Percentiles rank a stretch among this genome's conserved stretches.
These are phyloP conservation scores for Hericium coralloides DNA, from an alignment of 768 basidiomycete species.

Conservation along the genomic window DNA sequence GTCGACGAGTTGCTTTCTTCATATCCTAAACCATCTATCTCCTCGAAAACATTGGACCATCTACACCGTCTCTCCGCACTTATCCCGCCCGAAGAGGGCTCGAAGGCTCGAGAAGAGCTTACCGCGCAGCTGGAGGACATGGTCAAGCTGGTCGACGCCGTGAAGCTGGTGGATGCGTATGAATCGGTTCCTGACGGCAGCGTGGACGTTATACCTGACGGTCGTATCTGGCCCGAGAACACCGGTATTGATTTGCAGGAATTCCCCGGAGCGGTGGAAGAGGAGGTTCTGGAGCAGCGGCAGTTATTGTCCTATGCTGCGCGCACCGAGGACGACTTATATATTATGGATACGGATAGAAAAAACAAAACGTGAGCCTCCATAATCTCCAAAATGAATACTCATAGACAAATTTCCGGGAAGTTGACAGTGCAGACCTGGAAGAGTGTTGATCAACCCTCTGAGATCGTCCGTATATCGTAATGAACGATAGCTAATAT, in stretches of 20 bases:
- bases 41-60: conserved; percentile 45
- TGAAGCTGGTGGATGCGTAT: conserved; percentile 44
- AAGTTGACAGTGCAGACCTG: too few species aligned
- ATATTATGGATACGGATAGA: conserved; percentile 47
- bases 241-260: conserved; percentile 22
- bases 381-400: conserved; percentile 8
- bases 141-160: conserved; percentile 72
- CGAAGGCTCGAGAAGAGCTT: conserved; percentile 40
- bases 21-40: conserved; percentile 59
- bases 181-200: not conserved
- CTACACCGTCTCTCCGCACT: conserved; percentile 72
- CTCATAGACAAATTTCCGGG: too few species aligned
- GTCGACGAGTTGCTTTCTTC: conserved; percentile 69
- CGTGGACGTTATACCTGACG: conserved; percentile 27
- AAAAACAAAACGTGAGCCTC: conserved; percentile 5
- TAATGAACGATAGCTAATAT: too few species aligned
- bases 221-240: conserved; percentile 33
- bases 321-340: conserved; percentile 43
- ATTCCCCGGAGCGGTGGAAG: not conserved
- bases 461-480: too few species aligned
- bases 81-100: conserved; percentile 50
- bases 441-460: too few species aligned
- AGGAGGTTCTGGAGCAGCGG: conserved; percentile 27
- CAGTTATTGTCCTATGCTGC: conserved; percentile 43
- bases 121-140: conserved; percentile 62